phyloP scores from a whole-genome alignment of 352 stramenopile genomes.

The Phytophthora crassamura region DNA sequence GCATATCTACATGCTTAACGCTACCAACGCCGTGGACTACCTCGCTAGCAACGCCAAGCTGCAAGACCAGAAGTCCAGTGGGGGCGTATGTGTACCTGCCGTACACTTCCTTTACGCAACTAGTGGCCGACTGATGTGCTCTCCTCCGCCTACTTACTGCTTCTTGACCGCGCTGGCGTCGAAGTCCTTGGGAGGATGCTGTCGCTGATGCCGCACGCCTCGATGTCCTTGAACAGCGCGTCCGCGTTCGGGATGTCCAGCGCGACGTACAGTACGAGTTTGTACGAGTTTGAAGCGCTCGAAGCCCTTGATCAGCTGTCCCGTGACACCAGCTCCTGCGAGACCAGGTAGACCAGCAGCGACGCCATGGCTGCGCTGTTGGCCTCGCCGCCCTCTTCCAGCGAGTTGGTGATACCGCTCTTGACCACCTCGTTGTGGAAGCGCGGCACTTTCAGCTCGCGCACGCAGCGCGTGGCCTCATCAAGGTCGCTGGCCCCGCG shows the following conservation, averaged over 20 bases:
- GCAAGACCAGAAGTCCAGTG: too few species aligned
- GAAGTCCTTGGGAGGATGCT: slow-evolving; percentile 56
- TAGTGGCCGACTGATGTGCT: slow-evolving; percentile 1
- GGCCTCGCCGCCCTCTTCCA: slow-evolving; percentile 53
- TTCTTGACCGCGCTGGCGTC: slow-evolving; percentile 48
- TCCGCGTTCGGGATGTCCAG: too few species aligned
- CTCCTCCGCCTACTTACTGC: slow-evolving; percentile 26
- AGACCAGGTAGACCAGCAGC: slow-evolving; percentile 74
- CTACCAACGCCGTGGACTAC: too few species aligned
- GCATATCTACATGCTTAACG: too few species aligned
- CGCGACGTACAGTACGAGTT: too few species aligned
- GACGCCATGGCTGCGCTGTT: slow-evolving; percentile 71
- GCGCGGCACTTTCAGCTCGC: slow-evolving; percentile 94
- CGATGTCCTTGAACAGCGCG: slow-evolving; percentile 51
- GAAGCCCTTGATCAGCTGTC: too few species aligned
- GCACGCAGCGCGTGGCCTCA: slow-evolving; percentile 92
- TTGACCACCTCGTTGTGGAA: slow-evolving; percentile 98
- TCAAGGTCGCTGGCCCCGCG: too few species aligned
- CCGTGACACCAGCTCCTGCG: slow-evolving; percentile 67
- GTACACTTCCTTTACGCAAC: slow-evolving; percentile 6
- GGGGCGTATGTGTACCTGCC: too few species aligned
- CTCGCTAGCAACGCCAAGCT: too few species aligned
- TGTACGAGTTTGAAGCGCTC: too few species aligned
- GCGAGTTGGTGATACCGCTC: too few species aligned
- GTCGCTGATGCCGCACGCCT: slow-evolving; percentile 51